Conservation (phyloP, 2,329 filamentous ascomycete genomes). For the Colletotrichum phormii region DNA sequence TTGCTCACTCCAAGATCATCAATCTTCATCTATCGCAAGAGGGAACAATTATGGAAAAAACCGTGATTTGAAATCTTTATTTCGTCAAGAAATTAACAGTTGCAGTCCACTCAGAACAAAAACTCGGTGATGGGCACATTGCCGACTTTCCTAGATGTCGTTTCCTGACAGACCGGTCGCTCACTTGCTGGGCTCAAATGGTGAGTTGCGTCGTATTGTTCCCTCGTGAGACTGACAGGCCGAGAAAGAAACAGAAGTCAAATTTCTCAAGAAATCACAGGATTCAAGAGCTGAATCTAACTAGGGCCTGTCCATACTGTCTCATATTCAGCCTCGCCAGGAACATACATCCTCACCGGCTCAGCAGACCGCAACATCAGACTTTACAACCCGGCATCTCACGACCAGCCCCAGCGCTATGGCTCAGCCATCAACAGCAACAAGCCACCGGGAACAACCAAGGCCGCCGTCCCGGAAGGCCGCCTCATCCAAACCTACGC, state of each 20-base stretch:
- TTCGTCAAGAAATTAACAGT: constrained; percentile 8
- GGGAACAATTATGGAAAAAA: background rate
- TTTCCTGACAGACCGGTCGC: constrained; percentile 63
- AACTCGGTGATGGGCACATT: constrained; percentile 26
- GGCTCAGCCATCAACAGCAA: constrained; percentile 46
- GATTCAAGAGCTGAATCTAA: constrained; percentile 9
- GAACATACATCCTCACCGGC: constrained; percentile 85
- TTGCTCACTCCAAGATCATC: background rate
- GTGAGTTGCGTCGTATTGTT: constrained; percentile 50
- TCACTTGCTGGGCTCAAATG: constrained; percentile 69
- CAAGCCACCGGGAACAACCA: constrained; percentile 49
- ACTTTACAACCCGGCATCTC: constrained; percentile 81
- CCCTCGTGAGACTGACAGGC: background rate
- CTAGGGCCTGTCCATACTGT: constrained; percentile 79
- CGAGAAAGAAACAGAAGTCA: background rate
- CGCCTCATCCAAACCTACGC: constrained; percentile 87
- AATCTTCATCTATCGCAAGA: background rate
- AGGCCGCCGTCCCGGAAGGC: constrained; percentile 54
- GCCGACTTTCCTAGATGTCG: constrained; percentile 48
- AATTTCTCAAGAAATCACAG: too few species aligned
- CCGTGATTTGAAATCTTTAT: background rate
- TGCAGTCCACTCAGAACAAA: background rate
- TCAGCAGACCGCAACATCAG: constrained; percentile 87
- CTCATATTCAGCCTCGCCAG: constrained; percentile 77
- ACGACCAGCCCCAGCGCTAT: constrained; percentile 32